Conservation (phyloP, 2,329 filamentous ascomycete species). For the Aspergillus tamarii region DNA sequence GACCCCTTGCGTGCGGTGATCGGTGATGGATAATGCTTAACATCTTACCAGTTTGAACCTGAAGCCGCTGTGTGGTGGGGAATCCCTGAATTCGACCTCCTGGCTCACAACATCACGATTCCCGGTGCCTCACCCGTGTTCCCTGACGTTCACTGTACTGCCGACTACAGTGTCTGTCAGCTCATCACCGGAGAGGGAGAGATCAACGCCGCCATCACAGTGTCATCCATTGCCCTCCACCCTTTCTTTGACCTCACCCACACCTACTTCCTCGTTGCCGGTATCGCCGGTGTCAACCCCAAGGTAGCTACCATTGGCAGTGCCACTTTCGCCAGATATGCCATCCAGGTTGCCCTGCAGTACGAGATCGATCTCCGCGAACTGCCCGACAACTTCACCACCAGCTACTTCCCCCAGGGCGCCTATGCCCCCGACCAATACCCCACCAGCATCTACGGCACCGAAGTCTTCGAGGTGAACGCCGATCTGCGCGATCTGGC, state of each 20-base stretch:
- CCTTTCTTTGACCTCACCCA: constrained; percentile 63
- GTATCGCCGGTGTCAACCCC: constrained; percentile 76
- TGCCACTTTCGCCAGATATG: constrained; percentile 70
- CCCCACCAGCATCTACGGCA: constrained; percentile 65
- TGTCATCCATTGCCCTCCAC: constrained; percentile 66
- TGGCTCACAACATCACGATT: constrained; percentile 60
- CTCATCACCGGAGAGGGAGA: constrained; percentile 69
- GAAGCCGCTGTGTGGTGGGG: constrained; percentile 66
- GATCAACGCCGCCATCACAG: constrained; percentile 73
- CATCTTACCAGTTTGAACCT: constrained; percentile 56
- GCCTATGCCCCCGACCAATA: constrained; percentile 58
- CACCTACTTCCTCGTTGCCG: constrained; percentile 73
- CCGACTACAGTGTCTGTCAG: constrained; percentile 66
- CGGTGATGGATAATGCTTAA: neutral
- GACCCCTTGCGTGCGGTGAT: neutral
- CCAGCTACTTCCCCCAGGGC: constrained; percentile 71
- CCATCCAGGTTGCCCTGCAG: constrained; percentile 74
- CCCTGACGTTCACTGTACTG: constrained; percentile 67
- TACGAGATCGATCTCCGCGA: constrained; percentile 75
- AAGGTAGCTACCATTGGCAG: constrained; percentile 66
- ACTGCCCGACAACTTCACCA: constrained; percentile 65
- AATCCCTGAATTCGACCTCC: constrained; percentile 59
- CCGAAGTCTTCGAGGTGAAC: constrained; percentile 71
- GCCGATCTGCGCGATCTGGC: constrained; percentile 59
- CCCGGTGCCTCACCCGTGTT: constrained; percentile 68